A percentile compares a stretch with the other conserved stretches of the same genome.
These are phyloP conservation scores for Globisporangium orthogonon DNA, from an alignment of 352 stramenopile species.

Conservation along the genomic window DNA sequence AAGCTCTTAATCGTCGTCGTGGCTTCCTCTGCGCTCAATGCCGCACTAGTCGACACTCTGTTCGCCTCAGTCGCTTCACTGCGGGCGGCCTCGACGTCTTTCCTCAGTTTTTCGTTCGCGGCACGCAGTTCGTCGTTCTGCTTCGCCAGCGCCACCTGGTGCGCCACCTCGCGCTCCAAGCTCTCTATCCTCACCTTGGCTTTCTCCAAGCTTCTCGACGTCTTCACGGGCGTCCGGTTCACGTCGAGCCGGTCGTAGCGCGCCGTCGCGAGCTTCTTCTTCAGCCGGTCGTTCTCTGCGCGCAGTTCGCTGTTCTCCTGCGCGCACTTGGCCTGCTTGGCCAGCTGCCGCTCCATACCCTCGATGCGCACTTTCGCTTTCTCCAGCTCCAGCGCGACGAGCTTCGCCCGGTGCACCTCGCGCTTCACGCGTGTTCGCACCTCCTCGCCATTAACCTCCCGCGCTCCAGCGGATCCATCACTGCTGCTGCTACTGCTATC, in stretches of 20 bases:
- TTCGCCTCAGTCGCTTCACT: not conserved
- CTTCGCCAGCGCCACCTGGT: not conserved
- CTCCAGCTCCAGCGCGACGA: slow-evolving; percentile 16
- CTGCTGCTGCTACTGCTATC: not conserved
- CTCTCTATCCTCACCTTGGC: slow-evolving; percentile 14
- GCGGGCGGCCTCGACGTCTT: not conserved
- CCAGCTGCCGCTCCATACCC: slow-evolving; percentile 32
- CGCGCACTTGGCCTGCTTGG: slow-evolving; percentile 27
- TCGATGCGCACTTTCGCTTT: slow-evolving; percentile 24
- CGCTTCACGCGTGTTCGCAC: slow-evolving; percentile 33
- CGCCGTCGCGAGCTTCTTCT: slow-evolving; percentile 46
- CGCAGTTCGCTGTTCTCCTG: slow-evolving; percentile 49
- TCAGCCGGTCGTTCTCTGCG: slow-evolving; percentile 53
- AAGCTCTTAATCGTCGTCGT: not conserved
- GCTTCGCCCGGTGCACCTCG: slow-evolving; percentile 22
- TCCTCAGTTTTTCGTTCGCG: not conserved
- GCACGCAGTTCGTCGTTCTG: not conserved
- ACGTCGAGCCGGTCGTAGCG: slow-evolving; percentile 23
- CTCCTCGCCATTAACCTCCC: slow-evolving; percentile 6
- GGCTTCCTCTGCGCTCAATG: not conserved
- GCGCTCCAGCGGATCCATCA: not conserved
- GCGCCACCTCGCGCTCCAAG: slow-evolving; percentile 1
- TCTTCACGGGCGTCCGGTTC: slow-evolving; percentile 6
- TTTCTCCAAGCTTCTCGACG: slow-evolving; percentile 10
- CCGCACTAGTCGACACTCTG: not conserved